phyloP scores from a whole-genome alignment of 1,284 basidiomycete genomes.

The Cutaneotrichosporon dermatis region DNA sequence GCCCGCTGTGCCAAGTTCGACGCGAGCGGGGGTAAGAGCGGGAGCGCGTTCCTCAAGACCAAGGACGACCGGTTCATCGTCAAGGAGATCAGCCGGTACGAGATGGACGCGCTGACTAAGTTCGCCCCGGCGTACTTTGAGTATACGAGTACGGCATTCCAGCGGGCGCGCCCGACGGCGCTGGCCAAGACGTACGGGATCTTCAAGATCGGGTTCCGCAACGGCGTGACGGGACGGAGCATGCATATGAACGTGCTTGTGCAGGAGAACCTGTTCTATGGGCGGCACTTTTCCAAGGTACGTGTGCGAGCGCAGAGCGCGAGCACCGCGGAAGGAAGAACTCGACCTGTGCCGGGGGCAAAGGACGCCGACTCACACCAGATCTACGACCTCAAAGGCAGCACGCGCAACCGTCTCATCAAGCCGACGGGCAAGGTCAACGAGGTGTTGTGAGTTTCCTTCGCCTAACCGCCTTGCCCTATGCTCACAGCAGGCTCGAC shows the following conservation, averaged over 20 bases:
- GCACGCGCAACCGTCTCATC: slow-evolving; percentile 83
- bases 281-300: slow-evolving; percentile 79
- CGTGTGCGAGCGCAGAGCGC: slow-evolving; percentile 2
- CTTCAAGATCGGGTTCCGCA: slow-evolving; percentile 90
- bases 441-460: slow-evolving; percentile 66
- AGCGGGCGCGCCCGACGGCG: slow-evolving; percentile 83
- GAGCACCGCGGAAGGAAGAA: no score
- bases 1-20: slow-evolving; percentile 96
- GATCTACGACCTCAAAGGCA: slow-evolving; percentile 95
- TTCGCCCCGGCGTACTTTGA: slow-evolving; percentile 98
- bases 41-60: slow-evolving; percentile 93
- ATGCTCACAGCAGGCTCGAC: slow-evolving; percentile 33
- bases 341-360: no score
- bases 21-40: slow-evolving; percentile 91
- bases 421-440: slow-evolving; percentile 85
- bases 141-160: slow-evolving; percentile 74
- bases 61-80: slow-evolving; percentile 97
- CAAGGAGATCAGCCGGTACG: slow-evolving; percentile 87
- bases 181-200: slow-evolving; percentile 97
- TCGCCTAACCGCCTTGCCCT: no score
- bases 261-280: slow-evolving; percentile 97
- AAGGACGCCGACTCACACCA: slow-evolving; percentile 34
- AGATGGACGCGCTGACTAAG: slow-evolving; percentile 91
- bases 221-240: slow-evolving; percentile 68
- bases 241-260: slow-evolving; percentile 93